A percentile compares a stretch with the other conserved stretches of the same genome.
Conservation (phyloP, 1,284 basidiomycete genomes). For the Ceratobasidium sp. region DNA sequence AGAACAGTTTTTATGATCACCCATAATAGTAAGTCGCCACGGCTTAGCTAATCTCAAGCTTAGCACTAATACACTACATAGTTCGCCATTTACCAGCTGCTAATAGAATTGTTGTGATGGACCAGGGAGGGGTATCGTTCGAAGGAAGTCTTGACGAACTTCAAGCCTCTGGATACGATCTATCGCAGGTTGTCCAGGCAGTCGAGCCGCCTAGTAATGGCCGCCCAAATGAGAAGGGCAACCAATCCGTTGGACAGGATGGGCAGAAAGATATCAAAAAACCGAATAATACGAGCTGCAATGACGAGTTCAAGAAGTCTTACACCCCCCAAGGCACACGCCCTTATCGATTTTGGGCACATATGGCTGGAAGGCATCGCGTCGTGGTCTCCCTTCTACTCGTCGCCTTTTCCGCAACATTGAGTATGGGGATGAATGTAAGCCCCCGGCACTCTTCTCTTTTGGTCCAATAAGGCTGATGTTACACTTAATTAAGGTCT, state of each 20-base stretch:
- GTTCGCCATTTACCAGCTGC: constrained; percentile 45
- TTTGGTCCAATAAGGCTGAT: not conserved
- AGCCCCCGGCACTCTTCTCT: not conserved
- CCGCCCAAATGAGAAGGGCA: too few relatives aligned
- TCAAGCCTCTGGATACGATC: constrained; percentile 26
- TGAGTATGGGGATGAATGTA: constrained; percentile 7
- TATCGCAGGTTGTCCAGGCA: not conserved
- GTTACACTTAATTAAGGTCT: constrained; percentile 22
- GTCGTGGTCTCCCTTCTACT: not conserved
- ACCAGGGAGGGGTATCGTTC: not conserved
- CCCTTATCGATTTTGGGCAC: constrained; percentile 35
- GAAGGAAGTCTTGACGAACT: constrained; percentile 36
- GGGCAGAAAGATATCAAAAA: not conserved
- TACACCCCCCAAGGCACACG: constrained; percentile 11
- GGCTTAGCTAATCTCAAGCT: not conserved
- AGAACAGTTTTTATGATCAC: constrained; percentile 46
- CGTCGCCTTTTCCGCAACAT: not conserved
- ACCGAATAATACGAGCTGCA: too few relatives aligned
- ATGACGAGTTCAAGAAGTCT: constrained; percentile 32
- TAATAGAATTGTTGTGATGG: constrained; percentile 38
- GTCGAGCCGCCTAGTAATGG: not conserved
- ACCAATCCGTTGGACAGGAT: not conserved
- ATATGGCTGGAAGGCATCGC: not conserved
- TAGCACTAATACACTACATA: not conserved
- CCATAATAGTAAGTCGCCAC: constrained; percentile 24